Conservation (phyloP, 2,329 filamentous ascomycete genomes). For the Pseudogymnoascus sp. region DNA sequence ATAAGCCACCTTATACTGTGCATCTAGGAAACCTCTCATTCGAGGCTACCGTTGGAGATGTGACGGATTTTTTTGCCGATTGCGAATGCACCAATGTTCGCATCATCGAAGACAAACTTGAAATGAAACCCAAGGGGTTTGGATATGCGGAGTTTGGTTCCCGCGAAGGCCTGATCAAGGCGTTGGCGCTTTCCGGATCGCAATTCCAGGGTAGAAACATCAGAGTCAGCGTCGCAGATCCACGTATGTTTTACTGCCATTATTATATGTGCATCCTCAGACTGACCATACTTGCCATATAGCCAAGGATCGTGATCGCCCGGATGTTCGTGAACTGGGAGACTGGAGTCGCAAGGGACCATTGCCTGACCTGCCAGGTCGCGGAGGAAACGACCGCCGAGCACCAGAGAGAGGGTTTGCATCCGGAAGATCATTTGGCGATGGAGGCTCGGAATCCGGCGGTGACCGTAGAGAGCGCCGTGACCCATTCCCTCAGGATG, state of each 20-base stretch:
- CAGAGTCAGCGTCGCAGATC: constrained; percentile 91
- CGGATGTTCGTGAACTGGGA: constrained; percentile 70
- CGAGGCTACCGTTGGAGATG: constrained; percentile 75
- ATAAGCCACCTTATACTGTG: constrained; percentile 88
- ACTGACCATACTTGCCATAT: constrained; percentile 14
- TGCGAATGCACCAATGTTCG: constrained; percentile 86
- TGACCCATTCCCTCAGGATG: constrained; percentile 57
- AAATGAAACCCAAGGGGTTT: constrained; percentile 92
- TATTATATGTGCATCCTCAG: constrained; percentile 24
- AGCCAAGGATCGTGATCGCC: constrained; percentile 73
- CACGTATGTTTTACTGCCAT: constrained; percentile 58
- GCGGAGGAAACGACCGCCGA: constrained; percentile 38
- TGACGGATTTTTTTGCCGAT: constrained; percentile 75
- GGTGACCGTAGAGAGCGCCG: constrained; percentile 60
- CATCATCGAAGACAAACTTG: constrained; percentile 92
- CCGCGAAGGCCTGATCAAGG: constrained; percentile 84
- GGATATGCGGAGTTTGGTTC: constrained; percentile 92
- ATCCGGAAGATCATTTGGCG: constrained; percentile 30
- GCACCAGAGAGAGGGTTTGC: constrained; percentile 46
- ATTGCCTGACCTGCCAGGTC: constrained; percentile 61
- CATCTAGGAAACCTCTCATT: constrained; percentile 96
- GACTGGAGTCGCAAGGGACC: constrained; percentile 94
- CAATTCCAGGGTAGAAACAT: constrained; percentile 84
- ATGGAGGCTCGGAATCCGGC: constrained; percentile 44
- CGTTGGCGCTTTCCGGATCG: constrained; percentile 71